Evolutionary conservation across 1,139 yeast genomes (phyloP), one percentile per base, ranked within the genome.

Genomic region (Sugiyamaella xylanicola): DNA sequence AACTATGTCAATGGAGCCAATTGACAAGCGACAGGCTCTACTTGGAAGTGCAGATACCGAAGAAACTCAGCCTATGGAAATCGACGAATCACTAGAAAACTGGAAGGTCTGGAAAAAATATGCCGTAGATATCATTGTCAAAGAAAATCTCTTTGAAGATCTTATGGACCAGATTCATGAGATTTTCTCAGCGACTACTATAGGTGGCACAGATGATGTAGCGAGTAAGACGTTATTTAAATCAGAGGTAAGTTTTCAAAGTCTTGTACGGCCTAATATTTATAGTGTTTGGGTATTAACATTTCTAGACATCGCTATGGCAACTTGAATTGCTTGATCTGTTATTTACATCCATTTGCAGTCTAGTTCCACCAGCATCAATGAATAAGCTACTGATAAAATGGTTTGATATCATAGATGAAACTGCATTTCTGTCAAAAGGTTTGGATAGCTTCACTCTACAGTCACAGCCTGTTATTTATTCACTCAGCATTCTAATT

Each of bases 401-500:
- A 9, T 89, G 96, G 96, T 84, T 86, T 60, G 64, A 73, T 4
- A 70, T 83, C 21, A 76, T 83, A 77, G 70, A 74, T 15, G 65
- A 71, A 3, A 75, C 78, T 1, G 72, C 73, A 46, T 82, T 77
- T 61, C 73, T 79, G 25, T 58, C 70, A 1, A 60, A 49, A 13
- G 41, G 32, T 36, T n/a, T 50, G 70, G 54, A 71, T 25, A 41
- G 51, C 52, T 70, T 86, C 56, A 81, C 83, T 50, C 74, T 77
- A 47, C 74, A 78, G 32, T 74, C 56, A 17, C 52, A 41, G 15
- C 71, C 54, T 80, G 78, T 44, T 63, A 75, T 61, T 13, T 55
- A 56, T 37, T 61, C 67, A 0, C 60, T 68, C 22, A 60, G 63
- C 36, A 51, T 62, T 7, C 60, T 70, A 25, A 64, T 66, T 27